Evolutionary conservation across 2,329 filamentous ascomycete genomes (phyloP), one percentile per base, ranked within the genome.

Genomic region (Diplodia mutila): DNA sequence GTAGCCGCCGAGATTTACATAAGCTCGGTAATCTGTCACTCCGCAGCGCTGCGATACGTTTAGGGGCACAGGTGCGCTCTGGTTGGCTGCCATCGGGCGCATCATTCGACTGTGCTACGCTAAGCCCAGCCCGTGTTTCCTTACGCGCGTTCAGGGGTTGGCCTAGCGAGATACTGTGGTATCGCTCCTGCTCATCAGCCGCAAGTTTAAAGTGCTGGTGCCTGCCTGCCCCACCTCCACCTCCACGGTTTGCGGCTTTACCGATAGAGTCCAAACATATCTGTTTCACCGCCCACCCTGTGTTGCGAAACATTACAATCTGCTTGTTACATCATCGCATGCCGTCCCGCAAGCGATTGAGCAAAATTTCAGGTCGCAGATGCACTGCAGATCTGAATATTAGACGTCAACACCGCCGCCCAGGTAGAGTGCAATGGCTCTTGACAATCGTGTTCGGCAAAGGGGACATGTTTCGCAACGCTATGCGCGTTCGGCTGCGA

Each of bases 171-270:
- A 61, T 49, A 49, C 23, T n/a, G 39, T 25, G 57, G 57, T 46
- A 46, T 46, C 42, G 42, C 42, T 46, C 18, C 14, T 46, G 42
- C 34, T 25, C 55, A 39, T 27, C 55, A 34, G 39, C 57, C 39
- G 39, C 57, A 61, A 48, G 57, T 27, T 49, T 25, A 61, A 61
- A 48, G 57, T 39, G 55, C n/a, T n/a, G n/a, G n/a, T n/a, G n/a
- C n/a, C n/a, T n/a, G n/a, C 37, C 21, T 16, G 37, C 55, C 34
- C 55, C 57, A 42, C 57, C 39, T 29, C 23, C 34, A 25, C 23
- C 55, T 32, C 18, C 37, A 27, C 25, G 11, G 11, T 27, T 21
- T 59, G 55, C 16, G 42, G 37, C 12, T 46, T 46, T 52, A 25
- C 49, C 14, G 49, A 29, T 18, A 29, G 8, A 27, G 52, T 23